Percentiles rank a stretch among this genome's conserved stretches.
Evolutionary conservation across 2,329 filamentous ascomycete genomes (phyloP).

Genomic region (Penicillium palitans): DNA sequence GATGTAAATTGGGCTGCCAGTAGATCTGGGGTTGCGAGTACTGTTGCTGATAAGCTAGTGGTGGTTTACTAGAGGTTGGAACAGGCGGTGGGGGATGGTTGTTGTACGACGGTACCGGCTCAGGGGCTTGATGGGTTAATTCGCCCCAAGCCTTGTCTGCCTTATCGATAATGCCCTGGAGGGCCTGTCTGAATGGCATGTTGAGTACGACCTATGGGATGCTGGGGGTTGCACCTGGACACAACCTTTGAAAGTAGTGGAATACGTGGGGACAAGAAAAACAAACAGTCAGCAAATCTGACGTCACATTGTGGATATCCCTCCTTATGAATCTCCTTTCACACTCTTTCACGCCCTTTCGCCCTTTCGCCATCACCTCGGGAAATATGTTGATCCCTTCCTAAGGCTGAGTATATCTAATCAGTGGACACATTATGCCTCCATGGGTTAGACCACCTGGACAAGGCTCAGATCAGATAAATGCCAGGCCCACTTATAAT

Average conservation of each 20-base stretch:
- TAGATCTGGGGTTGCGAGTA: conserved; percentile 24
- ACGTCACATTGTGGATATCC: conserved; percentile 21
- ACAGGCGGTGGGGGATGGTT: conserved; percentile 22
- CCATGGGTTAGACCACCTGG: neutral
- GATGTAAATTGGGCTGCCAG: conserved; percentile 25
- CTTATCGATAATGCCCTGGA: conserved; percentile 25
- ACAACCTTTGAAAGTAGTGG: neutral
- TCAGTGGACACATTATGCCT: neutral
- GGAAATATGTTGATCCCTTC: neutral
- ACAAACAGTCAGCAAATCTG: conserved; percentile 16
- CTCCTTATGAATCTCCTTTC: neutral
- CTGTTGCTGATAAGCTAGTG: conserved; percentile 21
- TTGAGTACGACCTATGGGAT: conserved; percentile 18
- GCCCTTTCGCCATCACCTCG: neutral
- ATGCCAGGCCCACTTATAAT: neutral
- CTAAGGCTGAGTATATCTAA: neutral
- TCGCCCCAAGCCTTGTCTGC: conserved; percentile 27
- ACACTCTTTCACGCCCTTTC: neutral
- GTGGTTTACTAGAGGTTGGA: conserved; percentile 24
- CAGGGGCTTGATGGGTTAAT: conserved; percentile 13
- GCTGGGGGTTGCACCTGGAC: conserved; percentile 7
- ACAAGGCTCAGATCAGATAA: neutral
- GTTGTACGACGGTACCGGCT: conserved; percentile 17
- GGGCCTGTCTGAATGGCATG: conserved; percentile 28
- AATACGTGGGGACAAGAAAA: neutral